Conservation (phyloP, 768 basidiomycete genomes). For the Trametes villosa region DNA sequence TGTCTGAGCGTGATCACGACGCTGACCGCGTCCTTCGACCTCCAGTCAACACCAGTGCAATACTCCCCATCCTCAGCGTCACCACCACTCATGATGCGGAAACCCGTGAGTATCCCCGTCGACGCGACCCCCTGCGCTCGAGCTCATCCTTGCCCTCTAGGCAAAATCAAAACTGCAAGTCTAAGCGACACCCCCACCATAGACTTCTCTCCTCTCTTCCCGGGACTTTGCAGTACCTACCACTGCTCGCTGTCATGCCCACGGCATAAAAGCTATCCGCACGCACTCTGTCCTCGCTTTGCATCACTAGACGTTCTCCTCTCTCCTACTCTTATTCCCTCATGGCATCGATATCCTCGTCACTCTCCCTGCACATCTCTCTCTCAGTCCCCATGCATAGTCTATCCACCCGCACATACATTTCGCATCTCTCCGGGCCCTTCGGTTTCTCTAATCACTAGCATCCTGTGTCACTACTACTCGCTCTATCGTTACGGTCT, state of each 20-base stretch:
- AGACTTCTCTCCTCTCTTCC: slow-evolving; percentile 22
- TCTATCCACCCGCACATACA: slow-evolving; percentile 16
- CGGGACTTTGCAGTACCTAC: slow-evolving; percentile 33
- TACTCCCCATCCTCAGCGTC: slow-evolving; percentile 29
- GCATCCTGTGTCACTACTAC: slow-evolving; percentile 24
- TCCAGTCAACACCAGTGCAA: slow-evolving; percentile 23
- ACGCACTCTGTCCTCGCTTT: slow-evolving; percentile 26
- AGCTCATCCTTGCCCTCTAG: slow-evolving; percentile 15
- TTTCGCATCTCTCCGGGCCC: slow-evolving; percentile 20
- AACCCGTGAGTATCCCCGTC: slow-evolving; percentile 31
- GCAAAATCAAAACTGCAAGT: slow-evolving; percentile 34
- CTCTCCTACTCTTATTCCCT: slow-evolving; percentile 25
- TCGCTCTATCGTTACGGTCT: slow-evolving; percentile 14
- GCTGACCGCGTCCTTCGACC: slow-evolving; percentile 5
- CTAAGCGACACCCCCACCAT: slow-evolving; percentile 25
- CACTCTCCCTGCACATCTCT: slow-evolving; percentile 11
- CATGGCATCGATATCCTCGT: slow-evolving; percentile 28
- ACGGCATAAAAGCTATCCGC: slow-evolving; percentile 29
- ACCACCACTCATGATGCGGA: slow-evolving; percentile 41
- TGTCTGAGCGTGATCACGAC: background rate
- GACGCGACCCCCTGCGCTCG: background rate
- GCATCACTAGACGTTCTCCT: slow-evolving; percentile 29
- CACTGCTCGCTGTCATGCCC: slow-evolving; percentile 17
- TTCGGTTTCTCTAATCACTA: slow-evolving; percentile 24
- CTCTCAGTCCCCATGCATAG: slow-evolving; percentile 22